Evolutionary conservation across 140 eudicot genomes (phyloP), one percentile per base, ranked within the genome.

Genomic region (Erigeron philadelphicus): DNA sequence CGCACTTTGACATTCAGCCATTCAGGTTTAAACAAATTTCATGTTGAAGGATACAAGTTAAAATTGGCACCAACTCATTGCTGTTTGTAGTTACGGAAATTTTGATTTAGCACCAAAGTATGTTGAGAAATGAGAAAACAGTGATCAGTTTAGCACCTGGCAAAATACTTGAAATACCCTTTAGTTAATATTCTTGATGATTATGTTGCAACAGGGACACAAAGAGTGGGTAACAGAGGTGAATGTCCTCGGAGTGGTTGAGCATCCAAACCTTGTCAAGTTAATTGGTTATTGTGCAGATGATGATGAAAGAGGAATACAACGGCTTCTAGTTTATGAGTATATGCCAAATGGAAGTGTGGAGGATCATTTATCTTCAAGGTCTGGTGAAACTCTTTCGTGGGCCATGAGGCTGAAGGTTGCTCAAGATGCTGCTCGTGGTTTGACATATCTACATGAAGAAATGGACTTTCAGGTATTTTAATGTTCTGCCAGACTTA

Each of bases 221-320:
- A 91, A 91, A 76, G 97, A 91, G 66, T 91, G 97, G 97, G 79
- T 88, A 71, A 91, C 97, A 4, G 97, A 91, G 71, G 97, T 91
- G 21, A 88, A 88, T 64, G 89, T 91, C 56, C 95, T 91, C 56
- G 96, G 97, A 45, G 87, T 88, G 16, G 95, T 82, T 72, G 96
- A 91, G 62, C 97, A 91, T 81, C 89, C 91, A 19, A 84, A 91
- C 68, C 96, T 91, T 11, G 96, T 91, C 52, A 91, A 91, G 73
- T 74, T 91, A 53, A 61, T 88, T 47, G 97, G 97, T 31, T 91
- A 91, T 73, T 91, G 97, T 71, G 96, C 96, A 5, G 97, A 91
- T 67, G 96, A 91, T 68, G 97, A 88, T 75, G 96, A 91, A 78
- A 79, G 97, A 84, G 96, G 96, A 72, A 88, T 91, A 53, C 96